These are phyloP conservation scores for Haplographium delicatum DNA, from an alignment of 495 filamentous ascomycete genomes.

Conservation along the genomic window DNA sequence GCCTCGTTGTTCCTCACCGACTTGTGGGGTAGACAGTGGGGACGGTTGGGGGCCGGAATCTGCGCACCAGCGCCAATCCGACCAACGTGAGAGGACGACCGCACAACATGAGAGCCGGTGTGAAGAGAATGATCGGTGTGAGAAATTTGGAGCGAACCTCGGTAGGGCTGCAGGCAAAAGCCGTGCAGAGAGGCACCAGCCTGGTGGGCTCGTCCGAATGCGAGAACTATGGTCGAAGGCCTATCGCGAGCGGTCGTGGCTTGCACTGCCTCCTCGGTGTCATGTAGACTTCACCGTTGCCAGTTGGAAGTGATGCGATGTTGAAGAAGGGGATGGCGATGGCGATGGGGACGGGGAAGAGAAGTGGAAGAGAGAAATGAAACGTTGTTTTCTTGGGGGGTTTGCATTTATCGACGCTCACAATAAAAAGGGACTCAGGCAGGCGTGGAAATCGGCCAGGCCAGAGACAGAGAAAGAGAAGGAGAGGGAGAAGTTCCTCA, in stretches of 20 bases:
- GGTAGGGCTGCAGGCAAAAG: neutral
- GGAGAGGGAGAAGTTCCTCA: no score
- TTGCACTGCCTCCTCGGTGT: neutral
- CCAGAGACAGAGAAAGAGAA: no score
- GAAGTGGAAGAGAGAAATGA: no score
- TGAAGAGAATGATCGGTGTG: neutral
- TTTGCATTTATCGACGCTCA: no score
- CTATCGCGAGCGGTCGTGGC: neutral
- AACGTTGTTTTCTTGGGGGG: no score
- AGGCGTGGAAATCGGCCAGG: no score
- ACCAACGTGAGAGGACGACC: neutral
- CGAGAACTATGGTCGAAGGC: neutral
- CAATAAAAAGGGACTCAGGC: no score
- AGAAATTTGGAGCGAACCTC: neutral
- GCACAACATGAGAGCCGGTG: neutral
- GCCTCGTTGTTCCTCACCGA: constrained; percentile 2
- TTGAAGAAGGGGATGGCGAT: no score
- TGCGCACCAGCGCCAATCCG: neutral
- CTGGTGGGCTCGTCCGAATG: neutral
- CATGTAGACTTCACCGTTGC: neutral
- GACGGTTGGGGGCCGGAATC: neutral
- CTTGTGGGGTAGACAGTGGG: neutral
- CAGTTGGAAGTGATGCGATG: no score
- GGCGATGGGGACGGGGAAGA: no score
- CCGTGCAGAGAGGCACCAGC: neutral